These are phyloP conservation scores for Tricholoma sp. DNA, from an alignment of 768 basidiomycete species.

Conservation along the genomic window DNA sequence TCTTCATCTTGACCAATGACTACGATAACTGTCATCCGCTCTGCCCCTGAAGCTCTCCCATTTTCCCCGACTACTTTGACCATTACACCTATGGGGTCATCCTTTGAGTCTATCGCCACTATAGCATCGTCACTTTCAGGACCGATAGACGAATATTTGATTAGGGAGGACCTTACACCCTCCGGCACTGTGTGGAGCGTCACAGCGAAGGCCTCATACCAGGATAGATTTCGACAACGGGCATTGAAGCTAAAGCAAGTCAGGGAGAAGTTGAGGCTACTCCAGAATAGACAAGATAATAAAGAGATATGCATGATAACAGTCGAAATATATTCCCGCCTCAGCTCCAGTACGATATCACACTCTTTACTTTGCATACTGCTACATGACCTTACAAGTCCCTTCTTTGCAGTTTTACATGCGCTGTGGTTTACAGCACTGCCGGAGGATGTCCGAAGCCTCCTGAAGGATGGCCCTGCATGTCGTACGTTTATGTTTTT, in stretches of 20 bases:
- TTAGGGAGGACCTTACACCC: background rate
- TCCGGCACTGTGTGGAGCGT: background rate
- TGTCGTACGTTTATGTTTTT: background rate
- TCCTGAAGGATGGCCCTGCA: background rate
- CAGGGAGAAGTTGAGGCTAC: background rate
- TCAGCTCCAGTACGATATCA: background rate
- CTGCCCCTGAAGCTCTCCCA: background rate
- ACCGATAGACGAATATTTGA: background rate
- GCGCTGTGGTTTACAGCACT: background rate
- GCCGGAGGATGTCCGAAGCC: background rate
- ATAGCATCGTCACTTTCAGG: background rate
- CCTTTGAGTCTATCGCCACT: background rate
- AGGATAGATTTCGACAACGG: background rate
- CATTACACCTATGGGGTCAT: background rate
- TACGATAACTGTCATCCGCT: background rate
- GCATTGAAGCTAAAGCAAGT: background rate
- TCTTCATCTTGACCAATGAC: too few species aligned
- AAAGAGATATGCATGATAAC: background rate
- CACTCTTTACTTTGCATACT: background rate
- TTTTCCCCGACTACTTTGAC: background rate
- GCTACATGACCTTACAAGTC: background rate
- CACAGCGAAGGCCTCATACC: background rate
- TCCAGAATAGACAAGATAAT: background rate
- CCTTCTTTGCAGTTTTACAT: background rate
- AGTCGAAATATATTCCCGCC: background rate